A percentile compares a stretch with the other conserved stretches of the same genome.
These are phyloP conservation scores for Leishmania aethiopica DNA, from an alignment of 208 protist species.

Conservation along the genomic window DNA sequence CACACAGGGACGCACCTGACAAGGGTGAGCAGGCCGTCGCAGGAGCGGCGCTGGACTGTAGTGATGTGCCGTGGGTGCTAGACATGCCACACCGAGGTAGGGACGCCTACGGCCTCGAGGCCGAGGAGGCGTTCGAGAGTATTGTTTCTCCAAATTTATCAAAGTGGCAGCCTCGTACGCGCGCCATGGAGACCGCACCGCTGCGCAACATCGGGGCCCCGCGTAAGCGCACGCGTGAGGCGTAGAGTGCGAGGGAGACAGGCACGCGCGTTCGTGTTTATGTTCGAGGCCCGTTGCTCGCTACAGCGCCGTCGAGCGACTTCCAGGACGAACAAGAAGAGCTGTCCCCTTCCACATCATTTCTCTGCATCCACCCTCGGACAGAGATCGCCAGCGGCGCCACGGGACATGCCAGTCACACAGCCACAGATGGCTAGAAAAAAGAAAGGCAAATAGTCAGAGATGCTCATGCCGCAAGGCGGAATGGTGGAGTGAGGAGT, in stretches of 20 bases:
- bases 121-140: slow-evolving; percentile 35
- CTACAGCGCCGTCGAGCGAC: not conserved
- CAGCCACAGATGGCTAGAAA: not conserved
- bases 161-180: not conserved
- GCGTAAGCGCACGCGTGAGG: slow-evolving; percentile 21
- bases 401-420: too few relatives aligned
- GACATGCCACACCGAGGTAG: slow-evolving; percentile 69
- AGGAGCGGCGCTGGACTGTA: slow-evolving; percentile 18
- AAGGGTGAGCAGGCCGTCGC: not conserved
- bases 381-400: not conserved
- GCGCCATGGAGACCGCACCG: not conserved
- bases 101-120: slow-evolving; percentile 46
- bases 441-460: not conserved
- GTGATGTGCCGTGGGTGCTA: slow-evolving; percentile 81
- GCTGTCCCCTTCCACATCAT: not conserved
- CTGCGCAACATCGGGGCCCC: not conserved
- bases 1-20: not conserved
- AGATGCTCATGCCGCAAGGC: not conserved
- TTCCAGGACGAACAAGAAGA: not conserved
- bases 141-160: slow-evolving; percentile 2
- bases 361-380: not conserved
- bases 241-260: not conserved
- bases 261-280: not conserved
- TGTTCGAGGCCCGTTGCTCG: not conserved
- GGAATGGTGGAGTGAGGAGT: not conserved